Percentiles rank a stretch among this genome's conserved stretches.
Conservation (phyloP, 169 alveolate species). For the Cryptosporidium sp. region DNA sequence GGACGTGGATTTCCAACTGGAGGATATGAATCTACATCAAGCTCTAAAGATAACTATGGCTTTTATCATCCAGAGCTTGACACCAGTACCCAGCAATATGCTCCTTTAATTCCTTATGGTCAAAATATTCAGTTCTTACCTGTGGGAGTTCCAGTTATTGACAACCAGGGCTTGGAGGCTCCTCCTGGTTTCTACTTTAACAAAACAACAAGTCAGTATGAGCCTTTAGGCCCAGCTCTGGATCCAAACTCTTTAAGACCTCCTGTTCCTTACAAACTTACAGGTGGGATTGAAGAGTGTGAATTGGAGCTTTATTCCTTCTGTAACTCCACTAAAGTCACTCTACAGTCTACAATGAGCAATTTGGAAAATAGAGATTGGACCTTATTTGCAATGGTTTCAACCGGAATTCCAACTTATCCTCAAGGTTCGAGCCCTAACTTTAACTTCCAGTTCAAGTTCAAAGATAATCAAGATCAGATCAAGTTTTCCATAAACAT, state of each 20-base stretch:
- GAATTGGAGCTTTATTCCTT: not conserved
- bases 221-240: not conserved
- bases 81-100: conserved; percentile 3
- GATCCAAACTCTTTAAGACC: not conserved
- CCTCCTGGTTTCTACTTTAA: conserved; percentile 39
- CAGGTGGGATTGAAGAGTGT: not conserved
- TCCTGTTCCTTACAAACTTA: conserved; percentile 10
- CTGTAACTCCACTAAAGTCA: conserved; percentile 2
- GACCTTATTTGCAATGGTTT: conserved; percentile 9
- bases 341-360: not conserved
- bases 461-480: not conserved
- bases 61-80: conserved; percentile 21
- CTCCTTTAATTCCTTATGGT: conserved; percentile 46
- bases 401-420: conserved; percentile 26
- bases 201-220: conserved; percentile 53
- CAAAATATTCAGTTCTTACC: conserved; percentile 38
- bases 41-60: not conserved
- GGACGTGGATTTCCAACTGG: conserved; percentile 54
- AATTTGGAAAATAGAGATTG: not conserved
- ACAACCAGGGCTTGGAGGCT: not conserved
- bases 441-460: not conserved
- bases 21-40: conserved; percentile 39
- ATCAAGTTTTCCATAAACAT: not conserved
- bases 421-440: not conserved
- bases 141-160: conserved; percentile 45